Evolutionary conservation across 352 stramenopile genomes (phyloP), one percentile per base, ranked within the genome.

Genomic region (Phytophthora europaea): DNA sequence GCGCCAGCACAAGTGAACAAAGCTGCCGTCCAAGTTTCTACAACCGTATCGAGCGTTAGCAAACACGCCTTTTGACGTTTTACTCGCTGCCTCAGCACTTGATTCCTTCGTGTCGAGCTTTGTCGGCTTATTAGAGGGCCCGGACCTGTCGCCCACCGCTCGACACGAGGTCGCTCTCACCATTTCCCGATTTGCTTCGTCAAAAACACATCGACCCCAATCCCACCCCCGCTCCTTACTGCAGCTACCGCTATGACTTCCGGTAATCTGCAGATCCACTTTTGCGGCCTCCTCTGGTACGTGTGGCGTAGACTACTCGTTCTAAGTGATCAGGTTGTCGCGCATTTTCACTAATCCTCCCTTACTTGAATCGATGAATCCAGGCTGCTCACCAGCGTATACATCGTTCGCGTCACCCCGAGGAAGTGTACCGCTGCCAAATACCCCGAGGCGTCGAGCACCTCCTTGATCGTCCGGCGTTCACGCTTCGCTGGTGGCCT

Each of bases 151-250:
- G 38, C 3, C 15, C 38, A 8, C 38, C 38, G 38, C 38, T 18
- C 38, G 13, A 31, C 34, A 43, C 13, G 34, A 12, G 13, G 34
- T 43, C 3, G 7, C 2, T 23, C n/a, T 23, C 6, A 23, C 57
- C 61, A 71, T 64, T 75, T 62, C n/a, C 33, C 16, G 22, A 71
- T 67, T 63, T 75, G 61, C 40, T 63, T 38, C 0, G 5, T 59
- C 31, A 54, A 66, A 50, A 71, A 55, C 40, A 69, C 65, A 58
- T 53, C 40, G 26, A 55, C 31, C 13, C 22, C 47, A 58, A 15
- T 33, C 28, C 5, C 28, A n/a, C 18, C 48, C 50, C 9, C 40
- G 20, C 36, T 54, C 31, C 43, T 12, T 56, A 5, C 7, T 23
- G 43, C 43, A 22, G 43, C 43, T 45, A 22, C 23, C 45, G 61